phyloP scores from a whole-genome alignment of 106 monocot genomes.

The Iris macrosiphon region DNA sequence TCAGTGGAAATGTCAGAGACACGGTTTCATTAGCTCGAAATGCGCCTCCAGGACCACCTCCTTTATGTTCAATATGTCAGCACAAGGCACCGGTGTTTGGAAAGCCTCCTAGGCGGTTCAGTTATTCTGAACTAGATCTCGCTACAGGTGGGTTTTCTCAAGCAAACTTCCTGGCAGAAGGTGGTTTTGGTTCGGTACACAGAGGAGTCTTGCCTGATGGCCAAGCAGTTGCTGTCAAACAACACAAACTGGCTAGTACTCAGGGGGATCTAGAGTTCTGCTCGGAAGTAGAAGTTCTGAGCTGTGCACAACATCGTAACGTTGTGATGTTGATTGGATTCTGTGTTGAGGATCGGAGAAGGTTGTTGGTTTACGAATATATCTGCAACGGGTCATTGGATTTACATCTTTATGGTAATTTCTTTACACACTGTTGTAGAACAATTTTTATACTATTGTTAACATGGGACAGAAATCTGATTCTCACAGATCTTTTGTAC shows the following conservation, averaged over 20 bases:
- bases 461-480: no score
- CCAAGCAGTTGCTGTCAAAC: constrained; percentile 83
- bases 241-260: constrained; percentile 77
- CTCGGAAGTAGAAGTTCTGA: constrained; percentile 87
- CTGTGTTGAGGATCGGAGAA: constrained; percentile 69
- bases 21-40: constrained; percentile 40
- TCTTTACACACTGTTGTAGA: neutral
- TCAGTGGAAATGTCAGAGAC: constrained; percentile 52
- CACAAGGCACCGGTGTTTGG: constrained; percentile 78
- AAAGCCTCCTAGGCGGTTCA: constrained; percentile 78
- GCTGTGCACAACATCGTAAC: constrained; percentile 89
- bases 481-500: no score
- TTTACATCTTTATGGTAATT: constrained; percentile 82
- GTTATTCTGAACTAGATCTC: constrained; percentile 63
- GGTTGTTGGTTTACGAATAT: constrained; percentile 84
- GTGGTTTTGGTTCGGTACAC: constrained; percentile 88
- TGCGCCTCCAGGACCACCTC: constrained; percentile 62
- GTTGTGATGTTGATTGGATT: constrained; percentile 90
- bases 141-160: constrained; percentile 76
- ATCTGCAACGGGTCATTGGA: constrained; percentile 90
- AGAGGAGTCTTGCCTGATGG: constrained; percentile 79
- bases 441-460: no score
- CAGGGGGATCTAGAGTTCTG: constrained; percentile 90
- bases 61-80: constrained; percentile 84
- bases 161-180: constrained; percentile 89